Percentiles rank a stretch among this genome's conserved stretches.
phyloP scores from a whole-genome alignment of 2,329 filamentous ascomycete species.

The Pseudogymnoascus sp. region DNA sequence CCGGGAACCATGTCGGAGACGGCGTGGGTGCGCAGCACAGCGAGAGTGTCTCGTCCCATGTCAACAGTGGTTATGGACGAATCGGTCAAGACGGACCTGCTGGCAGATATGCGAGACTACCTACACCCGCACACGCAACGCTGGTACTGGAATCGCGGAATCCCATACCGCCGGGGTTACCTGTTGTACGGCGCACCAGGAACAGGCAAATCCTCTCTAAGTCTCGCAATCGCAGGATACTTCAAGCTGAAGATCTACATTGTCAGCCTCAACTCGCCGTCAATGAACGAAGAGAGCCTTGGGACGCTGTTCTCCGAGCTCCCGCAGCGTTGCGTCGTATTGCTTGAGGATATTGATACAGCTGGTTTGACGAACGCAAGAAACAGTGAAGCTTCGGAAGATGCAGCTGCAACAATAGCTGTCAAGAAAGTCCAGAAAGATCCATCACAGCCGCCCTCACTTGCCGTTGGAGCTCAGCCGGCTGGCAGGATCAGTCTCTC shows the following conservation, averaged over 20 bases:
- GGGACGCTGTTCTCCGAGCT: conserved; percentile 56
- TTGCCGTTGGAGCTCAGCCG: not conserved
- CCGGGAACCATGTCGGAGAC: conserved; percentile 33
- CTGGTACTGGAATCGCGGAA: conserved; percentile 81
- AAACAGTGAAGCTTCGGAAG: conserved; percentile 24
- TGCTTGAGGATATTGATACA: conserved; percentile 69
- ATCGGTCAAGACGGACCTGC: conserved; percentile 47
- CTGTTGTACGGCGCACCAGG: conserved; percentile 73
- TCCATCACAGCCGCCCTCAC: conserved; percentile 17
- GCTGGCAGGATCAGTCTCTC: conserved; percentile 43
- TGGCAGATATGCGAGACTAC: conserved; percentile 55
- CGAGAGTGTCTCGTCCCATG: conserved; percentile 50
- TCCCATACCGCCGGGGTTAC: conserved; percentile 78
- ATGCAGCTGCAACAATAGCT: conserved; percentile 12
- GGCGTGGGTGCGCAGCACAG: conserved; percentile 52
- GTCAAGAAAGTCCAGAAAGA: conserved; percentile 16
- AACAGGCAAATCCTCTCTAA: conserved; percentile 68
- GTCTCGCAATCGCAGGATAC: conserved; percentile 59
- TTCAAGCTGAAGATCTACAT: conserved; percentile 67
- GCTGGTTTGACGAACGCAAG: conserved; percentile 58
- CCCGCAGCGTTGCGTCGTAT: conserved; percentile 60
- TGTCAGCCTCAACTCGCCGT: conserved; percentile 53
- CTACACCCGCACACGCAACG: conserved; percentile 52
- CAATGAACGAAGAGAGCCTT: conserved; percentile 57
- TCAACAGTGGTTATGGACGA: conserved; percentile 58